Conservation (phyloP, 441 rosid genomes). For the Eutrema salsugineum region DNA sequence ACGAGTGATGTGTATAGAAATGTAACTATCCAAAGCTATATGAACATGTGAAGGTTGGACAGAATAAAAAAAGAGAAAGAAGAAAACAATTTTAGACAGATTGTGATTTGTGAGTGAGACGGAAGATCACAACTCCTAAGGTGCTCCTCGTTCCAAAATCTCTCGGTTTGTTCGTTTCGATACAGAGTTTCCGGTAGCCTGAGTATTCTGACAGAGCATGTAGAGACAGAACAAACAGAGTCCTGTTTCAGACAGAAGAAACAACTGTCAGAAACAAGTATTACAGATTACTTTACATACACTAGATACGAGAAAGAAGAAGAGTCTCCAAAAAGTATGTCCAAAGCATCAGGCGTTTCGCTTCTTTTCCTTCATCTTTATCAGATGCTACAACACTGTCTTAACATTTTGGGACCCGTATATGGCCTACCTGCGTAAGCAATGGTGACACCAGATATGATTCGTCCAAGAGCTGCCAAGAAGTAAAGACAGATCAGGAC, state of each 20-base stretch:
- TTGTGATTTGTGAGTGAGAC: neutral
- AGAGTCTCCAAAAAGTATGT: neutral
- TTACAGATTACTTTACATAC: neutral
- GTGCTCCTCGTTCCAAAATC: conserved; percentile 9
- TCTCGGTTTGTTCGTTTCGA: conserved; percentile 34
- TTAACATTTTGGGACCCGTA: neutral
- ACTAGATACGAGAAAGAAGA: neutral
- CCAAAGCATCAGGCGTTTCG: neutral
- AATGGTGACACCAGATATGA: conserved; percentile 76
- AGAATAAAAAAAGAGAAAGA: neutral
- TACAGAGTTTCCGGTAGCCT: conserved; percentile 29
- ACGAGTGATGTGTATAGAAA: neutral
- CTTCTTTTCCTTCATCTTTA: neutral
- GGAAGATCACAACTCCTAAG: neutral
- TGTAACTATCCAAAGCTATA: conserved; percentile 9
- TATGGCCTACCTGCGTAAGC: conserved; percentile 69
- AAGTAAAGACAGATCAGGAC: conserved; percentile 67
- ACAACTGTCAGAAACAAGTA: neutral
- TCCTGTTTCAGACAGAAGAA: conserved; percentile 39
- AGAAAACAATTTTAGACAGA: neutral
- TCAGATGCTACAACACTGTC: neutral
- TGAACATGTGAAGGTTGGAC: neutral
- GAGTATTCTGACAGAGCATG: conserved; percentile 48
- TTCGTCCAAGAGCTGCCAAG: conserved; percentile 72
- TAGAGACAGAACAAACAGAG: conserved; percentile 72